Conservation (phyloP, 805 yeast species). For the Candida adriatica region DNA sequence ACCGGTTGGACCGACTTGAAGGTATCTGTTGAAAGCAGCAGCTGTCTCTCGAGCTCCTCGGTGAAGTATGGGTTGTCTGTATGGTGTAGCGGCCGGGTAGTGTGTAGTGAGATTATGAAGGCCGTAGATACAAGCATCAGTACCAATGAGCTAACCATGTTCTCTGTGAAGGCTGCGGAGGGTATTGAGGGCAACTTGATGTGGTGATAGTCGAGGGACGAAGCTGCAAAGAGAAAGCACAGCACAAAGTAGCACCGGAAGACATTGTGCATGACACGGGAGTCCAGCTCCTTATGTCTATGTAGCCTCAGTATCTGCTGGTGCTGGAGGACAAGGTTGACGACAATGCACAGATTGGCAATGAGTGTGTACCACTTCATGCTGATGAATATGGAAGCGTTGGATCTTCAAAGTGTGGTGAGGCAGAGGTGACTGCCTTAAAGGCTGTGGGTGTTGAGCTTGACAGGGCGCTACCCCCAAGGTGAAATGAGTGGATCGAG, state of each 20-base stretch:
- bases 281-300: slow-evolving; percentile 8
- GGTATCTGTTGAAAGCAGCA: slow-evolving; percentile 8
- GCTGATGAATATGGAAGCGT: too few relatives aligned
- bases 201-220: slow-evolving; percentile 9
- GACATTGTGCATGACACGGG: slow-evolving; percentile 6
- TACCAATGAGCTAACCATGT: slow-evolving; percentile 4
- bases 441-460: too few relatives aligned
- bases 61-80: slow-evolving; percentile 1
- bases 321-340: slow-evolving; percentile 7
- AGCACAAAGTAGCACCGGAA: slow-evolving; percentile 6
- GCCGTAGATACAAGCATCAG: slow-evolving; percentile 4
- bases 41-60: slow-evolving; percentile 9
- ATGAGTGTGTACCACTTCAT: slow-evolving; percentile 8
- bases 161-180: slow-evolving; percentile 1
- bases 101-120: slow-evolving; percentile 10
- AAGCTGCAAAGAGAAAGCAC: slow-evolving; percentile 5
- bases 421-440: too few relatives aligned
- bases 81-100: slow-evolving; percentile 5
- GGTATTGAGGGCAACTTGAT: slow-evolving; percentile 6
- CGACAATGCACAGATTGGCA: slow-evolving; percentile 3
- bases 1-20: slow-evolving; percentile 5
- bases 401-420: too few relatives aligned
- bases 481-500: too few relatives aligned
- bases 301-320: slow-evolving; percentile 8
- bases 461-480: too few relatives aligned